phyloP scores from a whole-genome alignment of 2,329 filamentous ascomycete species.

The Saccharata proteae region DNA sequence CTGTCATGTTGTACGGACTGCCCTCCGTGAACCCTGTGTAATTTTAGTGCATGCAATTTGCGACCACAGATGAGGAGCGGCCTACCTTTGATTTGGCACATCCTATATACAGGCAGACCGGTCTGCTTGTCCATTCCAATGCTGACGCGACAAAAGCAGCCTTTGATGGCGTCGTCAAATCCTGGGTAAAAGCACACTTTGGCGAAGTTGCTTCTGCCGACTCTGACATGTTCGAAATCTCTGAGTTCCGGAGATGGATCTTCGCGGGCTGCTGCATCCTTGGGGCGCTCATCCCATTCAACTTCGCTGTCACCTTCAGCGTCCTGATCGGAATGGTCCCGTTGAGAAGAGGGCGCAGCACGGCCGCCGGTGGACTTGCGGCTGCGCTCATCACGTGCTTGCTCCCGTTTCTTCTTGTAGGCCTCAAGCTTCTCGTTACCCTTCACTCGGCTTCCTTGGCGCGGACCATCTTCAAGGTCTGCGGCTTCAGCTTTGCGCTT shows the following conservation, averaged over 20 bases:
- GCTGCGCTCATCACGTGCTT: slow-evolving; percentile 46
- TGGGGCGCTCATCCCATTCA: slow-evolving; percentile 54
- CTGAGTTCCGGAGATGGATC: slow-evolving; percentile 58
- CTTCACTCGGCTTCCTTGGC: slow-evolving; percentile 49
- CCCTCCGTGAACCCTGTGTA: slow-evolving; percentile 59
- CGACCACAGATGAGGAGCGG: slow-evolving; percentile 8
- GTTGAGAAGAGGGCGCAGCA: too few relatives aligned
- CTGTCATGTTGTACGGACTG: slow-evolving; percentile 72
- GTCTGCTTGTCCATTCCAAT: slow-evolving; percentile 65
- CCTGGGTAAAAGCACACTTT: slow-evolving; percentile 88
- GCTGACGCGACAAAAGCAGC: slow-evolving; percentile 76
- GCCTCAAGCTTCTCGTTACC: slow-evolving; percentile 56
- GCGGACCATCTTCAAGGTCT: slow-evolving; percentile 64
- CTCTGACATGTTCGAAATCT: slow-evolving; percentile 74
- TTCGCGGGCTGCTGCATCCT: slow-evolving; percentile 42
- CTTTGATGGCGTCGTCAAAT: slow-evolving; percentile 69
- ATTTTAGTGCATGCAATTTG: slow-evolving; percentile 4
- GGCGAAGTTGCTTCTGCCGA: slow-evolving; percentile 77
- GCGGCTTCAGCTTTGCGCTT: slow-evolving; percentile 68
- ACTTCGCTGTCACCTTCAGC: slow-evolving; percentile 66
- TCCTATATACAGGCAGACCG: slow-evolving; percentile 68
- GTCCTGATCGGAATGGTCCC: slow-evolving; percentile 43
- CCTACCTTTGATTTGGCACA: slow-evolving; percentile 76
- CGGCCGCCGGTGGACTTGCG: slow-evolving; percentile 16
- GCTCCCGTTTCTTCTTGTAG: slow-evolving; percentile 49